These are phyloP conservation scores for Talaromyces adpressus DNA, from an alignment of 495 filamentous ascomycete species.

Conservation along the genomic window DNA sequence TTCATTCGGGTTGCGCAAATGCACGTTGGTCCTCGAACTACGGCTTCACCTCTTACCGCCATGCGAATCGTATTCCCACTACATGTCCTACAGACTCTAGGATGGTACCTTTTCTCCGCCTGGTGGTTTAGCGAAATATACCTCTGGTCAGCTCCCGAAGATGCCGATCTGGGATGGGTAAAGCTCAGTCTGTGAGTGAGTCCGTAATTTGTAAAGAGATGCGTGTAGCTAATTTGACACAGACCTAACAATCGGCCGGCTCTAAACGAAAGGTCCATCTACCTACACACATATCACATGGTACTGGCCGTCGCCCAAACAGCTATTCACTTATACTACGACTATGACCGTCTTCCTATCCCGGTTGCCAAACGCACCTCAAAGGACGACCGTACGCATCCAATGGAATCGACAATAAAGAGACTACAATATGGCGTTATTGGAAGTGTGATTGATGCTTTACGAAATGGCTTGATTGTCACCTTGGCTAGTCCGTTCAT, in stretches of 20 bases:
- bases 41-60: conserved; percentile 57
- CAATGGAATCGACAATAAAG: conserved; percentile 25
- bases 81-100: conserved; percentile 56
- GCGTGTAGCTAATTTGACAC: not conserved
- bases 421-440: conserved; percentile 23
- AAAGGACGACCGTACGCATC: conserved; percentile 29
- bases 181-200: conserved; percentile 53
- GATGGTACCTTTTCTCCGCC: conserved; percentile 71
- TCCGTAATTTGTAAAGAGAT: not conserved
- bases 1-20: conserved; percentile 81
- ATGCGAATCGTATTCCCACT: conserved; percentile 49
- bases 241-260: conserved; percentile 61
- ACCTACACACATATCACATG: conserved; percentile 64
- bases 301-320: conserved; percentile 64
- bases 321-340: conserved; percentile 58
- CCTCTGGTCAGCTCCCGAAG: conserved; percentile 62
- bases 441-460: conserved; percentile 18
- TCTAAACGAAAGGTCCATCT: conserved; percentile 85
- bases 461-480: conserved; percentile 36
- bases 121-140: conserved; percentile 79
- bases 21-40: conserved; percentile 62
- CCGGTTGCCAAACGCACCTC: conserved; percentile 32
- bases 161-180: conserved; percentile 63
- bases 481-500: conserved; percentile 41
- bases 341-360: conserved; percentile 65